Percentiles rank a stretch among this genome's conserved stretches.
phyloP scores from a whole-genome alignment of 169 alveolate genomes.

The Cryptosporidium meleagridis region DNA sequence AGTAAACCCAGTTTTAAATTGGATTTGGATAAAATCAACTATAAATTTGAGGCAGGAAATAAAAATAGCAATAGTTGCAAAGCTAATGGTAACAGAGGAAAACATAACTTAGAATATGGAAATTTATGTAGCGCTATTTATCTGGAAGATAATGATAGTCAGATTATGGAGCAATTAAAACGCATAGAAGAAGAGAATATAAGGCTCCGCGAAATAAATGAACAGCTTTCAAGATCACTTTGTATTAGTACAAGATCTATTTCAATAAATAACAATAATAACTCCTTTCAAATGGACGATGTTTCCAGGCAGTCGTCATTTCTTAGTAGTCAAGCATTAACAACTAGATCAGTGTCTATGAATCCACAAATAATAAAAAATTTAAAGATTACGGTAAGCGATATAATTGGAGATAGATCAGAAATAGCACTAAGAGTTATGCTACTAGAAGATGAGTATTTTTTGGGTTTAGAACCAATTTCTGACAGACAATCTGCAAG shows the following conservation, averaged over 20 bases:
- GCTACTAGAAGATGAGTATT: constrained; percentile 18
- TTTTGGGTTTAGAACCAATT: constrained; percentile 64
- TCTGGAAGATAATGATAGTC: background rate
- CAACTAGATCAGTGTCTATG: constrained; percentile 29
- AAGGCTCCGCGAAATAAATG: constrained; percentile 53
- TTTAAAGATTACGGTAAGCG: constrained; percentile 40
- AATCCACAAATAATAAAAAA: background rate
- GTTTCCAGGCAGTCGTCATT: background rate
- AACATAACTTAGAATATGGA: background rate
- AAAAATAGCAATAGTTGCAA: background rate
- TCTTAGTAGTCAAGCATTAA: background rate
- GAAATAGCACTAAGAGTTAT: constrained; percentile 49
- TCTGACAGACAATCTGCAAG: constrained; percentile 48
- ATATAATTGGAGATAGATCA: constrained; percentile 56
- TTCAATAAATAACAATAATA: background rate
- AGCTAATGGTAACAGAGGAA: background rate
- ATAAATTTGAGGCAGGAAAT: background rate
- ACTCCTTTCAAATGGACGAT: background rate
- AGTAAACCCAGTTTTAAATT: constrained; percentile 44
- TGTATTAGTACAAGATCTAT: constrained; percentile 43
- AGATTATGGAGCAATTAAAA: constrained; percentile 12
- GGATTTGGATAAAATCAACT: constrained; percentile 17
- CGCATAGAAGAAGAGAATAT: constrained; percentile 68
- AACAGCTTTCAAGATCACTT: constrained; percentile 67
- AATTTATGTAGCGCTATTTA: background rate